Base-by-base conservation (phyloP, 257 asterid genomes). In the Nicotiana tabacum region DNA sequence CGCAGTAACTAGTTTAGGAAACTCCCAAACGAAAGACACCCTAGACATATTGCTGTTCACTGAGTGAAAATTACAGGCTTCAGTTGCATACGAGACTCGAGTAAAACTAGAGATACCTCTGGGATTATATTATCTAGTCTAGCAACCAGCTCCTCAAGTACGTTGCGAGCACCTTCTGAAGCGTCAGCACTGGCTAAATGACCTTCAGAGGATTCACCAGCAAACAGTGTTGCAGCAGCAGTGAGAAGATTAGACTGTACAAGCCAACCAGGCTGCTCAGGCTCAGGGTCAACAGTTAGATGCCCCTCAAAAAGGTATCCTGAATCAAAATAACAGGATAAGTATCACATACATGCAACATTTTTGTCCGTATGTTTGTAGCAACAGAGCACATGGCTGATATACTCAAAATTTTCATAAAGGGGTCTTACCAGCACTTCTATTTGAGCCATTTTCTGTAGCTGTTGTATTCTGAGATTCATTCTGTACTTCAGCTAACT, bases 231-330 rank as follows among this genome's bases (percentile, higher is more conserved):
- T 9, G 96, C 93, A 57, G 95, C 96, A 4, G 99, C 98, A 2
- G 90, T 83, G 62, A 91, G 86, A 82, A 96, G 89, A 83, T 91
- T 92, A 29, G 96, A 84, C 35, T 48, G 94, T 79, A 94, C 91
- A 78, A 96, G 84, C 99, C 98, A 96, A 77, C 86, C 89, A 2
- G 98, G 97, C 88, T 93, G 97, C 55, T 95, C 96, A 87, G 99
- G 98, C 91, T 94, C 98, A 18, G 90, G 91, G 84, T 96, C 98
- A 17, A 94, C 98, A 24, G 99, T 94, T 35, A 96, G 97, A 86
- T 96, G 99, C 87, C 99, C 99, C 89, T 96, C 99, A 78, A 96
- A 96, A 68, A 96, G 90, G 87, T 87, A 96, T 57, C 99, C 99
- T 96, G 93, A 78, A 88, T 74, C 80, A 64, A 37, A 17, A 53